phyloP scores from a whole-genome alignment of 441 rosid species.

The Eugenia klotzschiana region DNA sequence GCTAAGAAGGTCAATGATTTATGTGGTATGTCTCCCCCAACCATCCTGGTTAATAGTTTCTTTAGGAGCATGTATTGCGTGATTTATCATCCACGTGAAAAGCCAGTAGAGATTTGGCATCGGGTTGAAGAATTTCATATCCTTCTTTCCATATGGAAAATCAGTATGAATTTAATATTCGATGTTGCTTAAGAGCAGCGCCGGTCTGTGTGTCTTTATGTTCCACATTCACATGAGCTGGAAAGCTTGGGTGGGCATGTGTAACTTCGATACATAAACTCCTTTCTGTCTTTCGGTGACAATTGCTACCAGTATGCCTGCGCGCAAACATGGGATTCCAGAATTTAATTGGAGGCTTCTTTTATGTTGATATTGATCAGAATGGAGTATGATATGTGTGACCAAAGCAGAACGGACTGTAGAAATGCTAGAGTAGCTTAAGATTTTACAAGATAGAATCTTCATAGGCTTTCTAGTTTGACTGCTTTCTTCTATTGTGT shows the following conservation, averaged over 20 bases:
- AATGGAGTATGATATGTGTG: neutral
- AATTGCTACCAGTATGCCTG: neutral
- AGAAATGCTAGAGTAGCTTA: neutral
- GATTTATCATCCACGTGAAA: neutral
- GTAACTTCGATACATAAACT: neutral
- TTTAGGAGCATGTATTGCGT: neutral
- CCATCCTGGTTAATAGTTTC: neutral
- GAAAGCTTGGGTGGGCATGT: neutral
- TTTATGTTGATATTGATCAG: neutral
- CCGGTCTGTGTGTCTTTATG: no score
- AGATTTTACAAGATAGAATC: neutral
- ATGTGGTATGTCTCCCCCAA: constrained; percentile 40
- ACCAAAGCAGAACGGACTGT: neutral
- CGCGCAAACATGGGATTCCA: neutral
- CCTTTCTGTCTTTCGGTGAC: neutral
- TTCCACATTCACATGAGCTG: neutral
- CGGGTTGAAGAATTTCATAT: neutral
- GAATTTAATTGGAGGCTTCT: neutral
- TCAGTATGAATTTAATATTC: neutral
- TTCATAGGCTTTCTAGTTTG: neutral
- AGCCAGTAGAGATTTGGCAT: neutral
- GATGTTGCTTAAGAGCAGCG: neutral
- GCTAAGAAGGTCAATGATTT: constrained; percentile 84
- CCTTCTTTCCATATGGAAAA: neutral
- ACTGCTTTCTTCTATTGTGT: neutral